A percentile compares a stretch with the other conserved stretches of the same genome.
These are phyloP conservation scores for Macaranga tanarius DNA, from an alignment of 441 rosid genomes.

Conservation along the genomic window DNA sequence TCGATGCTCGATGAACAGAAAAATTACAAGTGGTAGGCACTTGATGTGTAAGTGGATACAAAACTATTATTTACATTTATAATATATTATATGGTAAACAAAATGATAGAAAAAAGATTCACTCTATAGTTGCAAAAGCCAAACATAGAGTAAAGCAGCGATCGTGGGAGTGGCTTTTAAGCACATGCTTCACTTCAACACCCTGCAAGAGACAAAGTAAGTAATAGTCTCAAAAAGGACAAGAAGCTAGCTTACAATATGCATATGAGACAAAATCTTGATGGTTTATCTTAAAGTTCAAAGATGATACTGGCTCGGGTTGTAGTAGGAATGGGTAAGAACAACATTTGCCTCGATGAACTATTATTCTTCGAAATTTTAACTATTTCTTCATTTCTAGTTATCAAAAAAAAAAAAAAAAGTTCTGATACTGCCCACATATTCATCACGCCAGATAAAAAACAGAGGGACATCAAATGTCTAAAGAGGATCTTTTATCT, in stretches of 20 bases:
- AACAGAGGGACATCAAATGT: background rate
- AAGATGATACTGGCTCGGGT: too few species aligned
- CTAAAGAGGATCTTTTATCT: background rate
- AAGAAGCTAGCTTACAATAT: background rate
- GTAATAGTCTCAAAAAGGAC: background rate
- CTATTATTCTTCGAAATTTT: too few species aligned
- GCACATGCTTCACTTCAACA: constrained; percentile 33
- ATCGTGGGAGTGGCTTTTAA: constrained; percentile 1
- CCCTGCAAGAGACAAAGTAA: constrained; percentile 31
- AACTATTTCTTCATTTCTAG: background rate
- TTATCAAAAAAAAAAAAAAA: too few species aligned
- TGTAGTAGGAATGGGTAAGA: too few species aligned
- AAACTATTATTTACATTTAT: background rate
- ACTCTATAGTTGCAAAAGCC: background rate
- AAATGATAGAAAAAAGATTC: too few species aligned
- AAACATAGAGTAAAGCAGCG: background rate
- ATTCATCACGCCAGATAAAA: background rate
- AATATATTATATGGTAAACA: too few species aligned
- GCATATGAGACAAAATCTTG: background rate
- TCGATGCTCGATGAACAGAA: too few species aligned
- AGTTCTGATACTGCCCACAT: too few species aligned
- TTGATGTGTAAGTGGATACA: background rate
- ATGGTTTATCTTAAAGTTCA: background rate
- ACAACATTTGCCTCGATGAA: too few species aligned
- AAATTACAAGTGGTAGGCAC: too few species aligned